Percentiles rank a stretch among this genome's conserved stretches.
Conservation (phyloP, 2,329 filamentous ascomycete species). For the Penicillium glabrum region DNA sequence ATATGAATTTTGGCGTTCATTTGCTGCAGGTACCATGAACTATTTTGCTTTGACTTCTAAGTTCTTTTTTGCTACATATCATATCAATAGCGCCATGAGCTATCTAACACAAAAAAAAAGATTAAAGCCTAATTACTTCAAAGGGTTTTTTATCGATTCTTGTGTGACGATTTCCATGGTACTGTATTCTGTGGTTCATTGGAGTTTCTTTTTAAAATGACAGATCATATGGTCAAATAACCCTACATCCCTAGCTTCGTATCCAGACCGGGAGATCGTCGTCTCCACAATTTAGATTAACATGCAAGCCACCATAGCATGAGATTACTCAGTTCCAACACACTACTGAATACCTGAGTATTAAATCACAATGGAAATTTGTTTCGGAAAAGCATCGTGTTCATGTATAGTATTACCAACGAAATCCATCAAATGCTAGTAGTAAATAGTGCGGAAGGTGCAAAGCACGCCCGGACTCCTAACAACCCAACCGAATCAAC, state of each 20-base stretch:
- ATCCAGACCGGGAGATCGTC: background rate
- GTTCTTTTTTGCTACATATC: conserved; percentile 1
- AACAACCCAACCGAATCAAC: conserved; percentile 7
- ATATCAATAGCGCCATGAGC: background rate
- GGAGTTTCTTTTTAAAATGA: background rate
- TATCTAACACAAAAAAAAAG: background rate
- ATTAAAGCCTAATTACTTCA: background rate
- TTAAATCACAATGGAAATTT: background rate
- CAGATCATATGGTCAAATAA: background rate
- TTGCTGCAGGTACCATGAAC: conserved; percentile 9
- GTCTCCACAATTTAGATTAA: background rate
- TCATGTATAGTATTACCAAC: background rate
- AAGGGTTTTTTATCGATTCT: background rate
- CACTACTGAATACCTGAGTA: background rate
- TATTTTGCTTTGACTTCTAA: background rate
- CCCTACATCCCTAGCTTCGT: conserved; percentile 4
- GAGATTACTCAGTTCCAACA: background rate
- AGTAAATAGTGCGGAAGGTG: conserved; percentile 11
- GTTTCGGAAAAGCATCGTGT: conserved; percentile 3
- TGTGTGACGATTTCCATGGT: background rate
- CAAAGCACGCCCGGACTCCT: conserved; percentile 18
- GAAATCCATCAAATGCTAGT: background rate
- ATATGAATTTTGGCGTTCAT: conserved; percentile 22
- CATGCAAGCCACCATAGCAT: background rate
- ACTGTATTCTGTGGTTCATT: background rate